Percentiles rank a stretch among this genome's conserved stretches.
Conservation (phyloP, 345 rosid species). For the Chamaenerion angustifolium region DNA sequence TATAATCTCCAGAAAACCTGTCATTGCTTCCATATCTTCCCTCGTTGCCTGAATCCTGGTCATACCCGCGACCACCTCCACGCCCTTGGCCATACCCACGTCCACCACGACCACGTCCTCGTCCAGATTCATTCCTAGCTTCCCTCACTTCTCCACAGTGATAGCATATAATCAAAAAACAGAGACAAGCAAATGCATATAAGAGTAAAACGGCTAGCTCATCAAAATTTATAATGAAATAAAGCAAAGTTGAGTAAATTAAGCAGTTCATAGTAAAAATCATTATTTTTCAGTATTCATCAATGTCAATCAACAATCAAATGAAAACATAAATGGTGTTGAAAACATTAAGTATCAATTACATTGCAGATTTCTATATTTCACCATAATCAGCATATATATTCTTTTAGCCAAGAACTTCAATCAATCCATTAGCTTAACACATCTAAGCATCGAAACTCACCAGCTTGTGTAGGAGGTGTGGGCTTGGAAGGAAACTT, state of each 20-base stretch:
- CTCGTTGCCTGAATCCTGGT: slow-evolving; percentile 44
- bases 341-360: too few relatives aligned
- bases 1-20: slow-evolving; percentile 45
- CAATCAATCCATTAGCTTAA: too few relatives aligned
- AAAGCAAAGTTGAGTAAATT: too few relatives aligned
- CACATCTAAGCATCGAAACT: slow-evolving; percentile 5
- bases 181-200: too few relatives aligned
- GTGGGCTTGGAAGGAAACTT: slow-evolving; percentile 67
- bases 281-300: too few relatives aligned
- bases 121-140: slow-evolving; percentile 52
- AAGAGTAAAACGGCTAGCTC: too few relatives aligned
- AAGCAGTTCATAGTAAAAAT: too few relatives aligned
- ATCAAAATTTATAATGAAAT: too few relatives aligned
- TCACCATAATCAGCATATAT: too few relatives aligned
- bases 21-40: slow-evolving; percentile 25
- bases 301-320: too few relatives aligned
- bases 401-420: background rate
- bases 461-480: slow-evolving; percentile 80
- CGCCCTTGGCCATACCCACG: slow-evolving; percentile 18
- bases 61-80: slow-evolving; percentile 42
- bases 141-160: slow-evolving; percentile 42
- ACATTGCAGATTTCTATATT: slow-evolving; percentile 16
- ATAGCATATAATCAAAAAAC: too few relatives aligned
- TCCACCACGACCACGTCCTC: slow-evolving; percentile 45
- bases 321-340: too few relatives aligned